Evolutionary conservation across 2,329 filamentous ascomycete species (phyloP), one percentile per base, ranked within the genome.

Genomic region (Colletotrichum sidae): DNA sequence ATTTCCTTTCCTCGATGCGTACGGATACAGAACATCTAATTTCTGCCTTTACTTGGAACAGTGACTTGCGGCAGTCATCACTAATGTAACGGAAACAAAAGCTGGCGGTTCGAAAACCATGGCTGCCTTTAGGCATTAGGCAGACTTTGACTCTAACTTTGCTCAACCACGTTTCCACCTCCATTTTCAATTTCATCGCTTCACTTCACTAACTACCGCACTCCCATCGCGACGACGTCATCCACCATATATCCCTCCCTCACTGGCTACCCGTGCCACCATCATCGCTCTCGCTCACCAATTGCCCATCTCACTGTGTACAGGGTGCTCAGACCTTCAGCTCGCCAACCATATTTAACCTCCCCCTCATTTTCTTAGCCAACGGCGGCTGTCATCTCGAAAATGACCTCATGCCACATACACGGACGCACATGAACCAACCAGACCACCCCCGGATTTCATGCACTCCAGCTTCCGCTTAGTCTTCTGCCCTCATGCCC

Each of bases 191-290:
- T 44, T 37, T 50, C n/a, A 2, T 39, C 42, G 35, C 34, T 39
- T 38, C 15, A 37, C 5, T 49, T 9, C 25, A 34, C 45, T 38
- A 15, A 34, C 45, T 38, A 15, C 25, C 17, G 33, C 15, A 25
- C 8, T 52, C 12, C 51, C 57, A 62, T 65, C 62, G 57, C 47
- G 61, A 55, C 57, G 58, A 65, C 62, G 57, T 65, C 62, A 62
- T 65, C 44, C 57, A 51, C 52, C 62, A 62, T 65, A 57, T 57
- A 65, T 51, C 52, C 55, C 41, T 58, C 62, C 57, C 55, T 34
- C 57, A 51, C 17, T 46, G 51, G 55, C 45, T 25, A 11, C n/a
- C 52, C 15, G 12, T 37, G 47, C 41, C 17, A 52, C 35, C 45
- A 44, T 44, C 44, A n/a, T 9, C 13, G 38, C 13, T 41, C 33